A percentile compares a stretch with the other conserved stretches of the same genome.
These are phyloP conservation scores for Ustilago loliicola DNA, from an alignment of 1,284 basidiomycete species.

Conservation along the genomic window DNA sequence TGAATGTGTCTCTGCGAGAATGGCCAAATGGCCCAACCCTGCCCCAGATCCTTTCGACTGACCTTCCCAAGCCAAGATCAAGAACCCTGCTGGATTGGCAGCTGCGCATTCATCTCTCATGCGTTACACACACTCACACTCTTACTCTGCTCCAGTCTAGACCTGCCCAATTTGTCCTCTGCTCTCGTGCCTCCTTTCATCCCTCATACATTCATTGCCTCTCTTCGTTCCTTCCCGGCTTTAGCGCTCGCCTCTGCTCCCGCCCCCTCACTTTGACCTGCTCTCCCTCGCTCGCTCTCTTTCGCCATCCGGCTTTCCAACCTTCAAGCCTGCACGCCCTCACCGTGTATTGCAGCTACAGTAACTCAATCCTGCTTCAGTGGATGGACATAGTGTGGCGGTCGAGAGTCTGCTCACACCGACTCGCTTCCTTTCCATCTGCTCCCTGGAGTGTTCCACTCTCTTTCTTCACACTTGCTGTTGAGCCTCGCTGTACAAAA, in stretches of 20 bases:
- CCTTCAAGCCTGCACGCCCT: background rate
- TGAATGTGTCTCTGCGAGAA: too few relatives aligned
- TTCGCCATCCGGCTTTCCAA: slow-evolving; percentile 5
- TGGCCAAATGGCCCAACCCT: too few relatives aligned
- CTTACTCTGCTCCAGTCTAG: background rate
- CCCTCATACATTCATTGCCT: too few relatives aligned
- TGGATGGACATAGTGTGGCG: background rate
- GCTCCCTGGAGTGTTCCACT: too few relatives aligned
- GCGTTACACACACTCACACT: too few relatives aligned
- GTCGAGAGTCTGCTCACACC: background rate
- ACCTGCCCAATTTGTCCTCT: background rate
- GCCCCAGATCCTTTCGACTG: too few relatives aligned
- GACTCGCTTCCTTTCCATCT: background rate
- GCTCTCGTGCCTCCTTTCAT: background rate
- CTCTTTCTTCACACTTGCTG: too few relatives aligned
- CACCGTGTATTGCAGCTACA: background rate
- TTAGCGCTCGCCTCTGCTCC: background rate
- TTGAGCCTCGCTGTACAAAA: too few relatives aligned
- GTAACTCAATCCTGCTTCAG: background rate
- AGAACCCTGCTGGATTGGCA: too few relatives aligned
- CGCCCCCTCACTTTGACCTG: background rate
- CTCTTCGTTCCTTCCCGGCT: background rate
- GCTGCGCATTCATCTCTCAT: too few relatives aligned
- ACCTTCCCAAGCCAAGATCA: too few relatives aligned
- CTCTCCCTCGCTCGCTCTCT: background rate